Base-by-base conservation (phyloP, 139 green algal species). In the Picochlorum sp. region DNA sequence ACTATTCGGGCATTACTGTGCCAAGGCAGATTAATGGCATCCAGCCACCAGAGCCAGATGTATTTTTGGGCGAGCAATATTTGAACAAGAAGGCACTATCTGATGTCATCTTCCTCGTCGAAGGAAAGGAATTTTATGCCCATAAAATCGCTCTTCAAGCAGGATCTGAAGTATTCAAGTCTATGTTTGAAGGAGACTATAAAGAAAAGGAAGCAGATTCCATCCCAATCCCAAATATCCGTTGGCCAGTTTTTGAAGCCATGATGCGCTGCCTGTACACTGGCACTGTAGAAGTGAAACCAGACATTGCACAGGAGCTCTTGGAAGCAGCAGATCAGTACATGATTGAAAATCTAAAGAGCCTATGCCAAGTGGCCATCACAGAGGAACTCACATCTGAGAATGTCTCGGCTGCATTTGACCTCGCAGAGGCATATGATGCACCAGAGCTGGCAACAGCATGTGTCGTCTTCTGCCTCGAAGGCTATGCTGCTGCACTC, bases 221-320 rank as follows among this genome's bases (percentile, higher is more conserved):
- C 45, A 95, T 98, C 59, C 85, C 91, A 67, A 97, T 98, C 62
- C 92, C 92, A 61, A 96, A 98, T 78, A 92, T 98, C 57, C 63
- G 68, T 28, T 94, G 65, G 45, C 49, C 69, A 18, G 88, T 94
- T 3, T 97, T 96, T 64, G 78, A 95, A 70, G 72, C 78, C 63
- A 95, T 95, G 86, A 95, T 95, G 86, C 62, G 45, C 8, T 96
- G 89, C 77, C 88, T 95, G 51, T 98, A 98, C 83, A 96, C 90
- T 10, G 84, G 81, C 24, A 71, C 44, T 7, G 80, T 85, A 50
- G 74, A 91, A 5, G 84, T 91, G 44, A 66, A 66, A 6, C 26
- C 67, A 0, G 78, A 91, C 28, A 80, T 90, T 13, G 82, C 85
- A 18, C 76, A 86, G 57, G 85, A 86, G 26, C 70, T 91, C 60